Evolutionary conservation across 1,284 basidiomycete genomes (phyloP).

Genomic region (Somion occarium): DNA sequence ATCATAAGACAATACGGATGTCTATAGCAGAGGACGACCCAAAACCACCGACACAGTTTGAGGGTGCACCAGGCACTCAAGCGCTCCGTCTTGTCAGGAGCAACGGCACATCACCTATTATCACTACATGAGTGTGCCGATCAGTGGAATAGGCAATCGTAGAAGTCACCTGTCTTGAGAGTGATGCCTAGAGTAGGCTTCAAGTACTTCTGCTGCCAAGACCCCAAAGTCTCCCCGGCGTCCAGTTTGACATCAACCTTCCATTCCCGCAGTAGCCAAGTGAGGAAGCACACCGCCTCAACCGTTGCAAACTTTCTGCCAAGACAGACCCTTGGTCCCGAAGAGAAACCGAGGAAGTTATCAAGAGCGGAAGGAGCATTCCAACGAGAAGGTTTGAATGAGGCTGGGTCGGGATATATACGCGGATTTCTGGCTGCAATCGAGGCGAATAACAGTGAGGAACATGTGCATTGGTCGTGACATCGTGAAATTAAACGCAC

Average conservation of each 20-base stretch:
- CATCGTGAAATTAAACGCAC: too few species aligned
- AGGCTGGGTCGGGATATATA: constrained; percentile 24
- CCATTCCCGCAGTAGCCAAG: constrained; percentile 27
- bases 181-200: constrained; percentile 4
- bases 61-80: too few species aligned
- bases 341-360: constrained; percentile 17
- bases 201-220: constrained; percentile 13
- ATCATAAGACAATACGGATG: too few species aligned
- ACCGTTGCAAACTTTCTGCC: constrained; percentile 27
- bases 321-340: constrained; percentile 22
- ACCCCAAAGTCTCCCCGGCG: constrained; percentile 9
- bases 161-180: constrained; percentile 8
- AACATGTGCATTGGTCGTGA: not conserved
- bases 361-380: constrained; percentile 10
- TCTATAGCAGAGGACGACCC: too few species aligned
- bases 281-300: constrained; percentile 25
- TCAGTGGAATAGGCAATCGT: not conserved
- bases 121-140: not conserved
- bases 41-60: too few species aligned
- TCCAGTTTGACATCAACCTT: constrained; percentile 10
- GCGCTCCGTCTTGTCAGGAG: constrained; percentile 6
- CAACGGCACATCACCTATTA: constrained; percentile 8
- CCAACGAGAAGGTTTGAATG: constrained; percentile 29
- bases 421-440: constrained; percentile 17
- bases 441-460: not conserved